A percentile compares a stretch with the other conserved stretches of the same genome.
Conservation (phyloP, 306 rosid species). For the Acacia acuminata region DNA sequence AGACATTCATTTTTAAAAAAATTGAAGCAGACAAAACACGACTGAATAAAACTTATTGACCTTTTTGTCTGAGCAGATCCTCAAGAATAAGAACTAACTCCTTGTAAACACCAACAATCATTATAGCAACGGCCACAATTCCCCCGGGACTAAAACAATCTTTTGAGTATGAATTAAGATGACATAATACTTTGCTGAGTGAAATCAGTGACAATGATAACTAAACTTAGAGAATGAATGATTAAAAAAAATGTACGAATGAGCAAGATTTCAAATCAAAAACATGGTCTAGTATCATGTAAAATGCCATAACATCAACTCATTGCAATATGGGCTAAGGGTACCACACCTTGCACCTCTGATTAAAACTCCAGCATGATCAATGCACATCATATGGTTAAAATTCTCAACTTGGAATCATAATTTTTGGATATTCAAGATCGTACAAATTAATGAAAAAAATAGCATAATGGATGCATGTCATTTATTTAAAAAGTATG, state of each 20-base stretch:
- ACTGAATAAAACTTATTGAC: no score
- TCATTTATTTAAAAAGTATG: not conserved
- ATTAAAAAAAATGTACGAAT: not conserved
- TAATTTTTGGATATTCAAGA: slow-evolving; percentile 15
- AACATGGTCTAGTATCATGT: not conserved
- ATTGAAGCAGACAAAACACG: no score
- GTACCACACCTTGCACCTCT: not conserved
- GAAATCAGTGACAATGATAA: slow-evolving; percentile 2
- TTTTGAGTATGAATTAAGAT: slow-evolving; percentile 17
- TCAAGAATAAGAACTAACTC: no score
- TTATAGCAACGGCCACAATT: no score
- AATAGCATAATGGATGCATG: not conserved
- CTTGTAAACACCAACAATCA: no score
- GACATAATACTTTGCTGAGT: slow-evolving; percentile 2
- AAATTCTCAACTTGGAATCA: not conserved
- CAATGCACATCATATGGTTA: not conserved
- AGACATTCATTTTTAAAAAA: no score
- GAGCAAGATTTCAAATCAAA: not conserved
- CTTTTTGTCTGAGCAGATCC: no score
- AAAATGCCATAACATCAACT: slow-evolving; percentile 8
- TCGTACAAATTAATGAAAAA: not conserved
- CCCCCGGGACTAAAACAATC: no score
- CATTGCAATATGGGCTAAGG: not conserved
- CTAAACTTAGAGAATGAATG: not conserved
- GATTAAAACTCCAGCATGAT: not conserved